Evolutionary conservation across 805 yeast genomes (phyloP).

Genomic region (Teunomyces tritomae): DNA sequence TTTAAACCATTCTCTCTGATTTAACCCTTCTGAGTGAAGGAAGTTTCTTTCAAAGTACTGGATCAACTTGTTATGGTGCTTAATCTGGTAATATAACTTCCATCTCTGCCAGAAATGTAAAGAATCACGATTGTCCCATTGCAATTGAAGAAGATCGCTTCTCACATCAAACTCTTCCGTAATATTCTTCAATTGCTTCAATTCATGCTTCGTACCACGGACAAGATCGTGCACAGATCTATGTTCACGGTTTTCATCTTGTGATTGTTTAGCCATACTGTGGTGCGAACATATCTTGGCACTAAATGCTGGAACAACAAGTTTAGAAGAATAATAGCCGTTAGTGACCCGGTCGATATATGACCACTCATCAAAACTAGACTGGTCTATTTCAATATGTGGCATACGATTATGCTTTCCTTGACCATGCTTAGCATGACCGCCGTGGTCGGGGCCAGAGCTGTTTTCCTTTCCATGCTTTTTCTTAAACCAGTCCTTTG

Average conservation of each 20-base stretch:
- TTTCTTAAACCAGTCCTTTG: conserved; percentile 33
- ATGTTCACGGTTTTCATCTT: no score
- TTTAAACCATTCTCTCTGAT: conserved; percentile 57
- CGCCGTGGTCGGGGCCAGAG: neutral
- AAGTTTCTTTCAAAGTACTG: conserved; percentile 55
- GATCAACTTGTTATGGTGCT: conserved; percentile 33
- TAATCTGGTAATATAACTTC: conserved; percentile 28
- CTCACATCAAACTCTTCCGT: conserved; percentile 29
- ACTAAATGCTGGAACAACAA: conserved; percentile 15
- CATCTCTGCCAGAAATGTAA: conserved; percentile 37
- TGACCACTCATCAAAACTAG: conserved; percentile 9
- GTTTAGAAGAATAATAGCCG: conserved; percentile 16
- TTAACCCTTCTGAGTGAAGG: conserved; percentile 45
- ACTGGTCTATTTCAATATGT: neutral
- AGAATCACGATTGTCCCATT: conserved; percentile 28
- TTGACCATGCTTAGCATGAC: neutral
- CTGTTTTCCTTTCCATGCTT: neutral
- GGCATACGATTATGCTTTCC: neutral
- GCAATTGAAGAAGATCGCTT: conserved; percentile 24
- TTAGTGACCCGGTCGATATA: conserved; percentile 16
- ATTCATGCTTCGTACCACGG: conserved; percentile 18
- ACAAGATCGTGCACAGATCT: conserved; percentile 19
- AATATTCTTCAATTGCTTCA: conserved; percentile 17
- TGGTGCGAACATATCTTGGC: conserved; percentile 9
- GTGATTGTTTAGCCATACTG: neutral